These are phyloP conservation scores for Pythium periplocum DNA, from an alignment of 352 stramenopile genomes.

Conservation along the genomic window DNA sequence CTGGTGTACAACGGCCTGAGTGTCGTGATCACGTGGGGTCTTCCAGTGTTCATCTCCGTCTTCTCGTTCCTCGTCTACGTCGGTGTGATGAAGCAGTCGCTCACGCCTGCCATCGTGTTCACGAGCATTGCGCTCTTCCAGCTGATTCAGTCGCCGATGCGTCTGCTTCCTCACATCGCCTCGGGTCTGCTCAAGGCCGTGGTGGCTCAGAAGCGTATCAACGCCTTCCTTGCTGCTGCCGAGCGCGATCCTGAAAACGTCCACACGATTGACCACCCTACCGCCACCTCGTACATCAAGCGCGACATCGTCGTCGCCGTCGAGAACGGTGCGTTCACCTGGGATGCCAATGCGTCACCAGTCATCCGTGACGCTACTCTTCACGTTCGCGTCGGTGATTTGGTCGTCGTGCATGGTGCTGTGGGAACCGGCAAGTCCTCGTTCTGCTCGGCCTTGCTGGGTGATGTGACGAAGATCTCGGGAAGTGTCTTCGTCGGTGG, in stretches of 20 bases:
- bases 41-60: constrained; percentile 43
- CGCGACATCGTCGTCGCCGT: constrained; percentile 23
- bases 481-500: constrained; percentile 21
- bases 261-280: constrained; percentile 3
- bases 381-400: constrained; percentile 51
- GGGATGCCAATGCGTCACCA: constrained; percentile 2
- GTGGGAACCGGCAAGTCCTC: constrained; percentile 91
- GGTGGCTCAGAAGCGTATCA: constrained; percentile 25
- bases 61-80: constrained; percentile 34
- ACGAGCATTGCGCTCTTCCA: constrained; percentile 51
- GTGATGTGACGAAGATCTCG: constrained; percentile 76
- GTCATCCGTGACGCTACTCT: constrained; percentile 58
- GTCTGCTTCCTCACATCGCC: constrained; percentile 26
- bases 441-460: constrained; percentile 86
- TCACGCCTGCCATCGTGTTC: constrained; percentile 47
- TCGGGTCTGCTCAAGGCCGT: constrained; percentile 28
- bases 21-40: constrained; percentile 36
- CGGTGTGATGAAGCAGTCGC: constrained; percentile 20
- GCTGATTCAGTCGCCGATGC: constrained; percentile 29
- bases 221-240: constrained; percentile 39
- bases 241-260: constrained; percentile 19
- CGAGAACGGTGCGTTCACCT: constrained; percentile 24
- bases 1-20: constrained; percentile 23
- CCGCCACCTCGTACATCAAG: constrained; percentile 8
- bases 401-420: constrained; percentile 85